Base-by-base conservation (phyloP, 2,329 filamentous ascomycete species). In the Calonectria henricotiae region DNA sequence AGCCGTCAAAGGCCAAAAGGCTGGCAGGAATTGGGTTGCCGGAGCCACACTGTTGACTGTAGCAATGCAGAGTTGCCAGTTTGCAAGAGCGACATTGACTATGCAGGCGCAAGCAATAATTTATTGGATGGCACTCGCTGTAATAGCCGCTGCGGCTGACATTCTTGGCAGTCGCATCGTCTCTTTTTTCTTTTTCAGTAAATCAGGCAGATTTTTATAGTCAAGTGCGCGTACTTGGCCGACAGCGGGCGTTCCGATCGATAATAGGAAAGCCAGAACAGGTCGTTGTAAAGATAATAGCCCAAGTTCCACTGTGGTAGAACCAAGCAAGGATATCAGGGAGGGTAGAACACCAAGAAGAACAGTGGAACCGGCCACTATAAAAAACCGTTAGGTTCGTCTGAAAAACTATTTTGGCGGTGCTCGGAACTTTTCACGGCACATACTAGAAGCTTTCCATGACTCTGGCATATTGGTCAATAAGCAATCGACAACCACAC, bases 1-100 rank as follows among this genome's bases (percentile, higher is more conserved):
- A 15, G 55, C 55, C 2, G 55, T 61, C 12, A 61, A 20, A 32
- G 44, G 55, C 55, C 55, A 61, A 13, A 61, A 44, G 25, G 55
- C 55, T 30, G 55, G 55, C 30, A 61, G 25, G 4, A 61, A 61
- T 15, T 61, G 55, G 3, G 55, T 61, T 8, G 55, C 55, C 9
- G 55, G 55, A 61, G 55, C 55, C 44, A 61, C 43, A 5, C 55
- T 61, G 25, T 23, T 61, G 25, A 61, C 55, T 32, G 55, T 61
- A 5, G 55, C 55, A 12, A 61, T 44, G 39, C 55, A 61, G 3
- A 61, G 55, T 23, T 61, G 55, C 55, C 55, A 61, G 39, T 61
- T 61, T 61, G 37, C 37, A 13, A 61, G 55, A 20, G 55, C 55
- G 41, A 61, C 55, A 8, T 61, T 61, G 35, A 17, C 37, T 4